Percentiles rank a stretch among this genome's conserved stretches.
Evolutionary conservation across 805 yeast genomes (phyloP).

Genomic region (Metschnikowia picachoensis): DNA sequence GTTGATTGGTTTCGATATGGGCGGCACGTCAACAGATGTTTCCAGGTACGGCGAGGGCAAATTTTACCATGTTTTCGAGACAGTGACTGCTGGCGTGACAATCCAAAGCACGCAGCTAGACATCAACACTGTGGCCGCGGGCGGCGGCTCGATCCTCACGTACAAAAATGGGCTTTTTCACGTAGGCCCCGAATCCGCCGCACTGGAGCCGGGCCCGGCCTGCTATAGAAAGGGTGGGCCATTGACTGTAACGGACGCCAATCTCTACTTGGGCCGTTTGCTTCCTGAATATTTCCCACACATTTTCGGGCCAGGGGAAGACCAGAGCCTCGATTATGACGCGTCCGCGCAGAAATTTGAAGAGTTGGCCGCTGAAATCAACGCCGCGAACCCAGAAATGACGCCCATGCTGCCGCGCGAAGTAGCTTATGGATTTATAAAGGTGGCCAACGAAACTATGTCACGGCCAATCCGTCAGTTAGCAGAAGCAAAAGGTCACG

Average conservation of each 20-base stretch:
- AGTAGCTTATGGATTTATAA: conserved; percentile 18
- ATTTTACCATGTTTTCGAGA: conserved; percentile 41
- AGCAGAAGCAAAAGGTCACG: conserved; percentile 19
- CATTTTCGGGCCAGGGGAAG: conserved; percentile 17
- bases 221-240: conserved; percentile 22
- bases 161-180: conserved; percentile 19
- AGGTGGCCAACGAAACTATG: conserved; percentile 21
- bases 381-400: conserved; percentile 10
- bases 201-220: conserved; percentile 21
- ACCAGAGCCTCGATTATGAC: conserved; percentile 15
- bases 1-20: conserved; percentile 44
- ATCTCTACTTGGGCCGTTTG: conserved; percentile 17
- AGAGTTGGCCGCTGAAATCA: conserved; percentile 14
- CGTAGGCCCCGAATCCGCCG: conserved; percentile 21
- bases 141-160: conserved; percentile 38
- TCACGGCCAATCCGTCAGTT: conserved; percentile 19
- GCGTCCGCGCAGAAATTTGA: conserved; percentile 12
- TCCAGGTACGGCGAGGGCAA: conserved; percentile 37
- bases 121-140: conserved; percentile 45
- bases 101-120: conserved; percentile 45
- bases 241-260: conserved; percentile 21
- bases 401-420: conserved; percentile 16
- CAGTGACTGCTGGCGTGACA: conserved; percentile 42
- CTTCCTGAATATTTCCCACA: conserved; percentile 19
- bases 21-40: conserved; percentile 46